Conservation (phyloP, 1,284 basidiomycete species). For the Coniophora puteana region DNA sequence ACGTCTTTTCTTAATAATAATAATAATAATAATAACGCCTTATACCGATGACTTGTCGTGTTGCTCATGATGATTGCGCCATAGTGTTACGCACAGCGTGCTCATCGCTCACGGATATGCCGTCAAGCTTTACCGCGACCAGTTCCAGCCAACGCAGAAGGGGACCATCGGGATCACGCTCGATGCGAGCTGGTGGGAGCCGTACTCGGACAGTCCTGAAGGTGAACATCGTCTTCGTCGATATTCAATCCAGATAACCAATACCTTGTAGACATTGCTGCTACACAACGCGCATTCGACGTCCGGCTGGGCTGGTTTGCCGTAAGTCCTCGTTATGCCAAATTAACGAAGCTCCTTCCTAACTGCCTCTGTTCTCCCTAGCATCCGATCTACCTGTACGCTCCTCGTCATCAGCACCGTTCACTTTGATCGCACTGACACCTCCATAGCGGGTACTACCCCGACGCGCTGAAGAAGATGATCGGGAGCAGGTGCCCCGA, state of each 20-base stretch:
- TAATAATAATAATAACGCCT: neutral
- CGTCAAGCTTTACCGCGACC: slow-evolving; percentile 33
- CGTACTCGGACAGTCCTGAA: slow-evolving; percentile 43
- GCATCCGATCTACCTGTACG: slow-evolving; percentile 11
- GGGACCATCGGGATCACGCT: slow-evolving; percentile 43
- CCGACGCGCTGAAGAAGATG: slow-evolving; percentile 37
- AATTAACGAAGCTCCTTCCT: slow-evolving; percentile 6
- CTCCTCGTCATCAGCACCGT: too few relatives aligned
- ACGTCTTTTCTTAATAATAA: neutral
- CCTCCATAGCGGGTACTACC: slow-evolving; percentile 49
- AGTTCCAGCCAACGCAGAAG: slow-evolving; percentile 30
- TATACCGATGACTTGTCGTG: too few relatives aligned
- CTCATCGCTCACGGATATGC: slow-evolving; percentile 39
- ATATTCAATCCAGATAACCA: neutral
- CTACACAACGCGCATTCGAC: slow-evolving; percentile 40
- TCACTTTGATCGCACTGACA: too few relatives aligned
- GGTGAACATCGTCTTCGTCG: slow-evolving; percentile 30
- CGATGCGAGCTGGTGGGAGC: slow-evolving; percentile 49
- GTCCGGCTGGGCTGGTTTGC: slow-evolving; percentile 26
- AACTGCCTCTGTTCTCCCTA: slow-evolving; percentile 27
- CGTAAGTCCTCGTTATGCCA: neutral
- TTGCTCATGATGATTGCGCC: too few relatives aligned
- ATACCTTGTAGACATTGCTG: slow-evolving; percentile 31
- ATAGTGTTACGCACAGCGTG: slow-evolving; percentile 35
- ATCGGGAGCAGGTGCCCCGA: slow-evolving; percentile 45